A percentile compares a stretch with the other conserved stretches of the same genome.
Evolutionary conservation across 495 filamentous ascomycete species (phyloP).

Genomic region (Daldinia vernicosa): DNA sequence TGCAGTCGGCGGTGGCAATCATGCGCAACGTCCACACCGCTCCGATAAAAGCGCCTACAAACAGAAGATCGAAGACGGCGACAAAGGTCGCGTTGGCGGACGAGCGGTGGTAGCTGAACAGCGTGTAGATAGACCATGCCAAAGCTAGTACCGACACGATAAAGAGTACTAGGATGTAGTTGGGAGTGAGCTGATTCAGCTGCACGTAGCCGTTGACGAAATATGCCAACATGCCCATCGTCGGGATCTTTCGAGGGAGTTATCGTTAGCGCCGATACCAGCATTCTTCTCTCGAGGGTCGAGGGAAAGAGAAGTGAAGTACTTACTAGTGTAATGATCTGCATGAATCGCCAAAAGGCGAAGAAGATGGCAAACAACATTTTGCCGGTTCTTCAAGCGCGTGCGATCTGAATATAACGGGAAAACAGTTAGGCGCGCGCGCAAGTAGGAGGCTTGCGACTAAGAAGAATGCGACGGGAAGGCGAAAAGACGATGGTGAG

Average conservation of each 20-base stretch:
- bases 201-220: conserved; percentile 80
- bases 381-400: conserved; percentile 42
- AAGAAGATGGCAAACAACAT: conserved; percentile 85
- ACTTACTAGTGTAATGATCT: conserved; percentile 78
- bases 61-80: conserved; percentile 76
- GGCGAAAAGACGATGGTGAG: conserved; percentile 1
- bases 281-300: background rate
- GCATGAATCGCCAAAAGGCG: conserved; percentile 80
- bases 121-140: conserved; percentile 81
- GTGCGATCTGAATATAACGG: background rate
- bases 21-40: conserved; percentile 78
- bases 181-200: conserved; percentile 76
- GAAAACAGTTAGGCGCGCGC: background rate
- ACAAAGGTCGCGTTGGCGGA: conserved; percentile 78
- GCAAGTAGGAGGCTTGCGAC: conserved; percentile 7
- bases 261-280: conserved; percentile 1
- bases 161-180: conserved; percentile 87
- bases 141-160: conserved; percentile 83
- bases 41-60: conserved; percentile 85
- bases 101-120: conserved; percentile 81
- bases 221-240: conserved; percentile 86
- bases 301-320: background rate
- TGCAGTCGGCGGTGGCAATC: conserved; percentile 73
- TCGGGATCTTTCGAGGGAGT: conserved; percentile 67
- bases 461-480: background rate